Conservation (phyloP, 2,329 filamentous ascomycete genomes). For the Fusarium phyllophilum region DNA sequence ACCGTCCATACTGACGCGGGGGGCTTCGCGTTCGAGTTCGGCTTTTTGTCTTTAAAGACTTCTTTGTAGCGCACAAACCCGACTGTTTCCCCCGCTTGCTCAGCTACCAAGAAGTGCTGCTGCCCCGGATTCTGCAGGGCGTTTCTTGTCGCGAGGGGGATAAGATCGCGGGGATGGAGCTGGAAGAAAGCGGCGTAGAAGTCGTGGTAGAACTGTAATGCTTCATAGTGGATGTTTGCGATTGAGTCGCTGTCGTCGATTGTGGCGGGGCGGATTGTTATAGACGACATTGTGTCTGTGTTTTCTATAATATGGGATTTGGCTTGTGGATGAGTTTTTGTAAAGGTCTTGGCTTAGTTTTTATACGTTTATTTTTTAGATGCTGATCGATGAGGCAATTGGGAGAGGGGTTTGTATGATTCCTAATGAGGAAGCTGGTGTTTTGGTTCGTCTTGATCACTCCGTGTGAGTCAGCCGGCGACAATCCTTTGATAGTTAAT, state of each 20-base stretch:
- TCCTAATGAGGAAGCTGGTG: constrained; percentile 31
- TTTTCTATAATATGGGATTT: not conserved
- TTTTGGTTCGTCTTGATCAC: not conserved
- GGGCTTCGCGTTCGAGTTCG: constrained; percentile 16
- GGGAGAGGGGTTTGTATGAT: not conserved
- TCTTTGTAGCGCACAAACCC: constrained; percentile 37
- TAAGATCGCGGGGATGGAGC: constrained; percentile 27
- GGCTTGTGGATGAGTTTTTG: not conserved
- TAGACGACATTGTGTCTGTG: constrained; percentile 9
- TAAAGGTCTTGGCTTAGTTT: not conserved
- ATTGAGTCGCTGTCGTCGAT: constrained; percentile 31
- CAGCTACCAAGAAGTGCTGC: constrained; percentile 28
- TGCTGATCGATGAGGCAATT: not conserved
- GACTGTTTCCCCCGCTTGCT: constrained; percentile 20
- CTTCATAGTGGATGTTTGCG: constrained; percentile 29
- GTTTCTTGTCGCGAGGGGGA: constrained; percentile 21
- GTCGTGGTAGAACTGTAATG: constrained; percentile 29
- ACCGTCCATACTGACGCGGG: constrained; percentile 5
- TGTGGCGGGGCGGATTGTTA: constrained; percentile 33
- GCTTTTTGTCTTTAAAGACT: not conserved
- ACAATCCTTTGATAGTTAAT: not conserved
- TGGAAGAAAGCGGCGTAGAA: constrained; percentile 40
- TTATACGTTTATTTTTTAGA: not conserved
- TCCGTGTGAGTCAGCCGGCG: constrained; percentile 29
- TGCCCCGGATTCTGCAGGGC: constrained; percentile 26